Evolutionary conservation across 2,329 filamentous ascomycete species (phyloP).

Genomic region (Davidsoniella australis): DNA sequence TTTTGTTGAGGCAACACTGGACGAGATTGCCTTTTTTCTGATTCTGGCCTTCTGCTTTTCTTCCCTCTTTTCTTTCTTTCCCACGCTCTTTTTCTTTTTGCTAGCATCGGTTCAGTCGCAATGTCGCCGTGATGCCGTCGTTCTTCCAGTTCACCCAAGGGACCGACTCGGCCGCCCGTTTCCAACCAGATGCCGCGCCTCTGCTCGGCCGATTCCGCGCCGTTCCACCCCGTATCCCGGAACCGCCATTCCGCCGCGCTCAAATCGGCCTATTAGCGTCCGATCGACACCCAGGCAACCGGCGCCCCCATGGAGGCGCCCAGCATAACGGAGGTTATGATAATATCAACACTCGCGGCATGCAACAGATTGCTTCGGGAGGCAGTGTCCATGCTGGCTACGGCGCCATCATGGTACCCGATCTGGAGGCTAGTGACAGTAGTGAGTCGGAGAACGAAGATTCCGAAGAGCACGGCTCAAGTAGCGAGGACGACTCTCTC

Average conservation of each 20-base stretch:
- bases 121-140: conserved; percentile 32
- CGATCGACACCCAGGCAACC: conserved; percentile 7
- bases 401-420: conserved; percentile 32
- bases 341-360: conserved; percentile 16
- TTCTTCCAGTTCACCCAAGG: conserved; percentile 54
- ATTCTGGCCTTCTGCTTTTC: neutral
- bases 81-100: neutral
- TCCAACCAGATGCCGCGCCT: conserved; percentile 37
- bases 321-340: conserved; percentile 24
- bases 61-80: neutral
- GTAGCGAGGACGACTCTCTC: neutral
- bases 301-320: conserved; percentile 7
- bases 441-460: conserved; percentile 17
- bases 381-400: conserved; percentile 41
- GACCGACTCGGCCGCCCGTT: conserved; percentile 36
- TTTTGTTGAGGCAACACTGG: neutral
- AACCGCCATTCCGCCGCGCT: conserved; percentile 9
- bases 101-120: neutral
- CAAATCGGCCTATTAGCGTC: conserved; percentile 10
- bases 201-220: conserved; percentile 49
- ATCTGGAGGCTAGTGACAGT: conserved; percentile 20
- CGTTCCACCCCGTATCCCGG: conserved; percentile 28
- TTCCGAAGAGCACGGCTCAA: conserved; percentile 11
- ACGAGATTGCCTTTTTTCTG: neutral
- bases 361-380: conserved; percentile 14